Evolutionary conservation across 495 filamentous ascomycete genomes (phyloP).

Genomic region (Lophium mytilinum): DNA sequence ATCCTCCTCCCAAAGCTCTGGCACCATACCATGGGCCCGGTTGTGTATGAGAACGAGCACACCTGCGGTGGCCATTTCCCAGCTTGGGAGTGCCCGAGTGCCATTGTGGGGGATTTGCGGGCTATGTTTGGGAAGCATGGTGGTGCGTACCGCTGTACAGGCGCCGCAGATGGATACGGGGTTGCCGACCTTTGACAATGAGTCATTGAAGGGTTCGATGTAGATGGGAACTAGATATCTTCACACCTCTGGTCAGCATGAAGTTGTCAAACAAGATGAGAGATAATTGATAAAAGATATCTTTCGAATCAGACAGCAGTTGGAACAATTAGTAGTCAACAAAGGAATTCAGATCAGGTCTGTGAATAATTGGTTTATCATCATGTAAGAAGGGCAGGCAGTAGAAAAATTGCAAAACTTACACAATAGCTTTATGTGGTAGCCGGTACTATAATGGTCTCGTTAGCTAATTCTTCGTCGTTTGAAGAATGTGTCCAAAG

Average conservation of each 20-base stretch:
- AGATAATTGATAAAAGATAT: background rate
- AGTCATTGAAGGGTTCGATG: too few relatives aligned
- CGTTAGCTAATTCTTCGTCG: slow-evolving; percentile 32
- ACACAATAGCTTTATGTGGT: background rate
- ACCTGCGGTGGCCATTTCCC: slow-evolving; percentile 56
- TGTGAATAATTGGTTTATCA: slow-evolving; percentile 63
- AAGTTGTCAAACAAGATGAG: background rate
- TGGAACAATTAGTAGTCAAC: slow-evolving; percentile 61
- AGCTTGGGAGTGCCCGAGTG: slow-evolving; percentile 49
- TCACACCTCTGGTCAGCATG: background rate
- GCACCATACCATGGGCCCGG: slow-evolving; percentile 16
- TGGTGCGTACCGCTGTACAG: background rate
- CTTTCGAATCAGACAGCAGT: slow-evolving; percentile 64
- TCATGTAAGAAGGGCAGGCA: slow-evolving; percentile 38
- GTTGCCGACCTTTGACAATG: too few relatives aligned
- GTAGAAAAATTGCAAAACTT: slow-evolving; percentile 23
- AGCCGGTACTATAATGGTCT: background rate
- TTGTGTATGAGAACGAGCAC: slow-evolving; percentile 28
- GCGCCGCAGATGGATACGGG: too few relatives aligned
- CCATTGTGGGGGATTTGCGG: slow-evolving; percentile 46
- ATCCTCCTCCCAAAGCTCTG: slow-evolving; percentile 10
- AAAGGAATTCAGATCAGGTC: slow-evolving; percentile 66
- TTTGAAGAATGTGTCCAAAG: slow-evolving; percentile 73
- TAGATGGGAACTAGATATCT: too few relatives aligned
- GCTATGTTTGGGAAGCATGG: slow-evolving; percentile 48